Conservation (phyloP, 192 early-diverging fungal species). For the Coemansia sp. region DNA sequence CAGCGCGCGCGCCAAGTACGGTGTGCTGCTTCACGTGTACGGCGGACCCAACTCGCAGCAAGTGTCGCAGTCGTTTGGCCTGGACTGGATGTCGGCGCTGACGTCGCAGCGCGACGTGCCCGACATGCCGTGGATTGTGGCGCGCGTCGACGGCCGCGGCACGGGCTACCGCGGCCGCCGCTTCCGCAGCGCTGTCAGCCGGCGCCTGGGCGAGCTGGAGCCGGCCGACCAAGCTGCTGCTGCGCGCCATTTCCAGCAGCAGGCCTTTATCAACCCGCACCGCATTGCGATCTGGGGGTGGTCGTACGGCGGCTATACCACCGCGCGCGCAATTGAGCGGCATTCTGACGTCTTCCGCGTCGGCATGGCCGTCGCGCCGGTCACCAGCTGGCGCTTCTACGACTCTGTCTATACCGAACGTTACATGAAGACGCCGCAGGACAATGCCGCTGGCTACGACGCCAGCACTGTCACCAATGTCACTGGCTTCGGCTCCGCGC, state of each 20-base stretch:
- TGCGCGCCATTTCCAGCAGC: constrained; percentile 61
- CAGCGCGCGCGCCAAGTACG: constrained; percentile 64
- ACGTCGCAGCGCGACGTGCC: constrained; percentile 54
- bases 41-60: constrained; percentile 90
- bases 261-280: constrained; percentile 72
- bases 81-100: constrained; percentile 71
- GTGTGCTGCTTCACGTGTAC: constrained; percentile 82
- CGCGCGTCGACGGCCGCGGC: constrained; percentile 82
- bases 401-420: constrained; percentile 96
- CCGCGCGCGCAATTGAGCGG: constrained; percentile 79
- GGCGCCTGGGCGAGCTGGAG: constrained; percentile 78
- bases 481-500: constrained; percentile 72
- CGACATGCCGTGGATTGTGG: constrained; percentile 63
- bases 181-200: constrained; percentile 70
- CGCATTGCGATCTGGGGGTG: constrained; percentile 95
- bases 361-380: constrained; percentile 93
- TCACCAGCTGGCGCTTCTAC: constrained; percentile 86
- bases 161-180: constrained; percentile 81
- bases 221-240: constrained; percentile 83
- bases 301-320: constrained; percentile 90
- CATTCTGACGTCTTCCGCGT: constrained; percentile 75
- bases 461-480: constrained; percentile 71
- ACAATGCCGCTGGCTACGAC: constrained; percentile 77
- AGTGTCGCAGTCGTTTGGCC: constrained; percentile 59
- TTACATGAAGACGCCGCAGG: constrained; percentile 85